Conservation (phyloP, 2,329 filamentous ascomycete species). For the Fusarium luffae region DNA sequence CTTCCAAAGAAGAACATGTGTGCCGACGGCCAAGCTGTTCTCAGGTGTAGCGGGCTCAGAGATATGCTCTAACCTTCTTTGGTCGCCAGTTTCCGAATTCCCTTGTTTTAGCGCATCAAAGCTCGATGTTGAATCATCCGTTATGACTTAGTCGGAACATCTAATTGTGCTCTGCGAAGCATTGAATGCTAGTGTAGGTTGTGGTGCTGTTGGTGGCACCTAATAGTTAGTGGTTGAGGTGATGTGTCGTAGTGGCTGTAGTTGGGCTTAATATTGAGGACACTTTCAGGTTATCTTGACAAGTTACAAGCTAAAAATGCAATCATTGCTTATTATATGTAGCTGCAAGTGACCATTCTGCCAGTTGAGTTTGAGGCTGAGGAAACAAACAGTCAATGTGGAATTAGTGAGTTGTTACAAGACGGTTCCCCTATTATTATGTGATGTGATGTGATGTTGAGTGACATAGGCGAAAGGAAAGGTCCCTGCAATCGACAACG, state of each 20-base stretch:
- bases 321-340: slow-evolving; percentile 16
- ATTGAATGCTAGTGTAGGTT: background rate
- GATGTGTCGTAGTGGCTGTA: slow-evolving; percentile 1
- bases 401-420: background rate
- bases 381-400: background rate
- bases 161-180: background rate
- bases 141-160: background rate
- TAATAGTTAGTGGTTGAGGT: background rate
- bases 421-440: slow-evolving; percentile 16
- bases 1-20: background rate
- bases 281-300: background rate
- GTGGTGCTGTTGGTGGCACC: background rate
- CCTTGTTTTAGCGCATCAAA: slow-evolving; percentile 38
- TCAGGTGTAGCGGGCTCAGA: slow-evolving; percentile 21
- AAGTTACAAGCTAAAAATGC: slow-evolving; percentile 6
- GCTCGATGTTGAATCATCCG: background rate
- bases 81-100: slow-evolving; percentile 33
- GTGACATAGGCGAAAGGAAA: background rate
- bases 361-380: background rate
- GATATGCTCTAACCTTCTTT: slow-evolving; percentile 14
- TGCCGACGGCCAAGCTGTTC: slow-evolving; percentile 10
- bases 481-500: slow-evolving; percentile 25
- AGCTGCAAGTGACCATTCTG: background rate
- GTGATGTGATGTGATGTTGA: slow-evolving; percentile 1
- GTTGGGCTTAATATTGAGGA: slow-evolving; percentile 18